Percentiles rank a stretch among this genome's conserved stretches.
phyloP scores from a whole-genome alignment of 1,284 basidiomycete species.

The Neonothopanus nambi region DNA sequence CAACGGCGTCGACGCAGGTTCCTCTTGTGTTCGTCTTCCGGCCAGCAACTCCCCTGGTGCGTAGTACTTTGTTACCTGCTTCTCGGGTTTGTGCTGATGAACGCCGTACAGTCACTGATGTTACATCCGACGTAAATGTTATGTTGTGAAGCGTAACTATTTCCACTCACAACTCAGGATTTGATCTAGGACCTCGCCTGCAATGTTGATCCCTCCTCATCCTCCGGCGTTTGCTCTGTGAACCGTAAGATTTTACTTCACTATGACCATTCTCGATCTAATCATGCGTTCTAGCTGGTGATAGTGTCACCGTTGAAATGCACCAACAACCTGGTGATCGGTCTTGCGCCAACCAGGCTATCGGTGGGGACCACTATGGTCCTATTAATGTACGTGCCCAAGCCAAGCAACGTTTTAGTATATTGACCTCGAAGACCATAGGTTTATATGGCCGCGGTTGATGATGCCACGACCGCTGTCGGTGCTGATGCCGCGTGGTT shows the following conservation, averaged over 20 bases:
- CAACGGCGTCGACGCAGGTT: constrained; percentile 49
- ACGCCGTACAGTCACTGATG: constrained; percentile 8
- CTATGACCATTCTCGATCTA: not conserved
- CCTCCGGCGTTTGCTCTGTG: constrained; percentile 40
- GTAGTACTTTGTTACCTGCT: constrained; percentile 28
- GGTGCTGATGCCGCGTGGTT: constrained; percentile 48
- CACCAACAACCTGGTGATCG: constrained; percentile 52
- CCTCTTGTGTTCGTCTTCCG: constrained; percentile 45
- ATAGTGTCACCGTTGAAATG: constrained; percentile 52
- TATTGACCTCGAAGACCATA: constrained; percentile 11
- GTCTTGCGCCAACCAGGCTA: constrained; percentile 48
- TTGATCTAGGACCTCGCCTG: constrained; percentile 45
- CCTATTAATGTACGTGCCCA: constrained; percentile 35
- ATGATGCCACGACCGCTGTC: constrained; percentile 44
- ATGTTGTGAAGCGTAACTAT: not conserved
- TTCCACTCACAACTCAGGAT: not conserved
- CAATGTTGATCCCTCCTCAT: constrained; percentile 38
- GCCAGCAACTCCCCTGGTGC: constrained; percentile 48
- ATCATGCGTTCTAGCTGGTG: constrained; percentile 37
- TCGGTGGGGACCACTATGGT: constrained; percentile 49
- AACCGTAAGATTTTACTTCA: constrained; percentile 31
- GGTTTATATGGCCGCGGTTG: constrained; percentile 50
- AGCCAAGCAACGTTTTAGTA: not conserved
- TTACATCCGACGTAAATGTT: constrained; percentile 5
- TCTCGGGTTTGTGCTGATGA: constrained; percentile 26